These are phyloP conservation scores for Penicillium sp. DNA, from an alignment of 2,329 filamentous ascomycete genomes.

Conservation along the genomic window DNA sequence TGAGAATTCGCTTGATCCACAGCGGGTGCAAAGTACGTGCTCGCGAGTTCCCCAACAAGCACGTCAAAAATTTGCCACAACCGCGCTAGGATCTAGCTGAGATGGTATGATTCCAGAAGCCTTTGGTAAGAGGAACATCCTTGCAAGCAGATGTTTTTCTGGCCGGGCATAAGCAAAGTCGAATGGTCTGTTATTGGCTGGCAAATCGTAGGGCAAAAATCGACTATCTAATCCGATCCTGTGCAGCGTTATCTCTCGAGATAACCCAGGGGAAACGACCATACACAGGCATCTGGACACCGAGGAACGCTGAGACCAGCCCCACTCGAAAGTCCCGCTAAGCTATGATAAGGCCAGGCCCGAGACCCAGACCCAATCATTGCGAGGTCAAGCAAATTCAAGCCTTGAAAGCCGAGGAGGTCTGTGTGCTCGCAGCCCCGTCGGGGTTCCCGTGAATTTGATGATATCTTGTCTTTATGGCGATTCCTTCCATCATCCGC, in stretches of 20 bases:
- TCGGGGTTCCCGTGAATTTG: background rate
- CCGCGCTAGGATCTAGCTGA: background rate
- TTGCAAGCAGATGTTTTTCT: too few species aligned
- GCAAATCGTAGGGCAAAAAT: background rate
- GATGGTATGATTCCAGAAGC: background rate
- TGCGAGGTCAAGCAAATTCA: constrained; percentile 1
- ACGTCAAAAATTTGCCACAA: background rate
- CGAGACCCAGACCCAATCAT: background rate
- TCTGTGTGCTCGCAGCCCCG: constrained; percentile 9
- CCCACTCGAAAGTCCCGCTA: background rate
- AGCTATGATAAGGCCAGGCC: background rate
- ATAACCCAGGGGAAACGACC: background rate
- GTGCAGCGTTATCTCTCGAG: background rate
- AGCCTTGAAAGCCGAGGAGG: constrained; percentile 6
- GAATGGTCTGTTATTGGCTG: background rate
- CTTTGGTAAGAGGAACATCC: background rate
- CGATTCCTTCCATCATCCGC: too few species aligned
- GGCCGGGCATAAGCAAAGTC: background rate
- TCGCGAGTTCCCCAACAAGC: background rate
- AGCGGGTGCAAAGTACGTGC: background rate
- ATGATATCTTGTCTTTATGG: background rate
- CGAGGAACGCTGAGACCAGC: background rate
- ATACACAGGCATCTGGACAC: background rate
- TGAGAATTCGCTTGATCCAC: background rate
- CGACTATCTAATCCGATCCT: too few species aligned